Evolutionary conservation across 2,329 filamentous ascomycete genomes (phyloP), one percentile per base, ranked within the genome.

Genomic region (Acephala macrosclerotiorum): DNA sequence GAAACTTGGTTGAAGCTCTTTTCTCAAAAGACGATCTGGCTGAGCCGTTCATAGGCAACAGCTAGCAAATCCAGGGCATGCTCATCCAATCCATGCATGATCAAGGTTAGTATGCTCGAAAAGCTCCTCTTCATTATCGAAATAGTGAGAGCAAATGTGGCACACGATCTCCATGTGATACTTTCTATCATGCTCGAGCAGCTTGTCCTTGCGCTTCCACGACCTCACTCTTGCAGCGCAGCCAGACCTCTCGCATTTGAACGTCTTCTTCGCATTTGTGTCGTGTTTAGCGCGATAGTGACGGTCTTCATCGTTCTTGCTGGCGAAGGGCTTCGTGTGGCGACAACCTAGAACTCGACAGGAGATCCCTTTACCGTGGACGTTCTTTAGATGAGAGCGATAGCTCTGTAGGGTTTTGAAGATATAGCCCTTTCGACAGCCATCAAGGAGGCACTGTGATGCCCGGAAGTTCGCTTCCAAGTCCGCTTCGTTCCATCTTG

Each of bases 151-250:
- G 26, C 61, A 64, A 22, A 60, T 42, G 36, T 55, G 58, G 35
- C 61, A 64, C 12, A 20, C 6, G 11, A 9, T 35, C 1, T 55
- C 16, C 12, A 36, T 9, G n/a, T 64, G 61, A 26, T 64, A 60
- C 26, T 60, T 60, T 9, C 11, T 40, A 9, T 56, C 12, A 18
- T 64, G 61, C 22, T 64, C 61, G 16, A 18, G 36, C 5, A 64
- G 57, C 61, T 64, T 64, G 45, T 64, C 61, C 11, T 64, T 64
- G 18, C 61, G 56, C 35, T 25, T 26, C 18, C 49, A 64, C 2
- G 45, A 56, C 26, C 45, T 64, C 11, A 56, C 57, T 12, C 56
- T 56, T 26, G 61, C 56, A 18, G 11, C 6, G 26, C 61, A 64
- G 2, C 29, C 25, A 26, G 8, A 14, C 18, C 36, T 55, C 12